Base-by-base conservation (phyloP, 2,329 filamentous ascomycete genomes). In the Fusarium temperatum region DNA sequence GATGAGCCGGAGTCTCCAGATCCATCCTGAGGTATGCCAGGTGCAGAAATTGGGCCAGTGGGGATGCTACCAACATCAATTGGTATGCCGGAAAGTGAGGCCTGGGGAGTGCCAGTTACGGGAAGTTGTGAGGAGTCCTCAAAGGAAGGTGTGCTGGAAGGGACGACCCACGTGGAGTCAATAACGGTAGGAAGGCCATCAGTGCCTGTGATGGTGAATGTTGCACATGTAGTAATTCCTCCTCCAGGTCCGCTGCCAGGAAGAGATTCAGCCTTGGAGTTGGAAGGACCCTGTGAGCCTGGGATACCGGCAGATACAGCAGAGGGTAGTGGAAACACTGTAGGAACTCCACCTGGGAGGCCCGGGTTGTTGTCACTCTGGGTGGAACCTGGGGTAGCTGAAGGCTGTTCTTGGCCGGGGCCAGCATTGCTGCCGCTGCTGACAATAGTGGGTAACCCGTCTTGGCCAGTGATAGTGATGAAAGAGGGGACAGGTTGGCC, bases 121-220 rank as follows among this genome's bases (percentile, higher is more conserved):
- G 77, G 64, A 24, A 69, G 66, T 18, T 73, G 70, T 14, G 63
- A 66, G 48, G 75, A 74, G 15, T 51, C 65, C 10, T 65, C 66
- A 32, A 63, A 54, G 17, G 53, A 56, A 32, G 74, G 68, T 17
- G 68, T 73, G 39, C 51, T 65, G 14, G 53, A 36, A 54, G 80
- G 75, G 20, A 79, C 66, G 26, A 82, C 74, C 76, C 81, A 78
- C 22, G 79, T 81, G 14, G 82, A 83, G 44, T 83, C 79, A 26
- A 83, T 66, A 17, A 82, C 74, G 15, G 82, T 83, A 17, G 80
- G 78, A 42, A 77, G 67, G 11, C 81, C 81, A 67, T 83, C 75
- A n/a, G 78, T 42, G 7, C 82, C 82, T 44, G 78, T 73, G 48
- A 82, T 69, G 20, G 80, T 83, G 50, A 80, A 69, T 26, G 73